Base-by-base conservation (phyloP, 2,329 filamentous ascomycete species). In the Hypoxylon sp. region DNA sequence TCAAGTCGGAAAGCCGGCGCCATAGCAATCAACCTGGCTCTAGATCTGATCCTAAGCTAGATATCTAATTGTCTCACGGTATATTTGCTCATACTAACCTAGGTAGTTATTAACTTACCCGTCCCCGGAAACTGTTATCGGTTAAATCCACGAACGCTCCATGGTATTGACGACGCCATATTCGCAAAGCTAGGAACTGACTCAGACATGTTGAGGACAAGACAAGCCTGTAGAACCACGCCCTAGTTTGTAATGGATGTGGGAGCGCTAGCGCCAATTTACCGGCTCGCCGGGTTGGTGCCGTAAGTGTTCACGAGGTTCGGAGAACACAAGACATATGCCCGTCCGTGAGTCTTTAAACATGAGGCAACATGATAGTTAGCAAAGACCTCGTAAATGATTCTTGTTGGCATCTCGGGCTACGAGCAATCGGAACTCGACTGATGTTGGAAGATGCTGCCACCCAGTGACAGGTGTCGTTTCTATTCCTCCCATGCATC, bases 401-500 rank as follows among this genome's bases (percentile, higher is more conserved):
- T 28, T 39, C 19, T 59, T 15, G n/a, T 52, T 30, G n/a, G 26
- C 32, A 47, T 46, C 5, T 52, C 17, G 34, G 51, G 30, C 32
- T 57, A 39, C 30, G 46, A 48, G 47, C 28, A 26, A 19, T 13
- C 19, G 17, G 41, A 51, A 51, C 11, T 2, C 8, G 37, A 47
- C 4, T 15, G 13, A 15, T 53, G 13, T 43, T 56, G 28, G 43
- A 19, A 26, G 24, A 34, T 51, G 37, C 22, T 50, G 52, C 56
- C 48, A n/a, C 30, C 59, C 57, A 47, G 50, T 46, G 39, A 65
- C 49, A 30, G 28, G 70, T 52, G 47, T 56, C 4, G 17, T 61
- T 41, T 64, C 55, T 59, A 67, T 51, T 37, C 47, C 46, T 47
- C 52, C 17, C 24, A 64, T 62, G 59, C 61, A 63, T 57, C 17